Evolutionary conservation across 768 basidiomycete genomes (phyloP).

Genomic region (Boletus rex-veris): DNA sequence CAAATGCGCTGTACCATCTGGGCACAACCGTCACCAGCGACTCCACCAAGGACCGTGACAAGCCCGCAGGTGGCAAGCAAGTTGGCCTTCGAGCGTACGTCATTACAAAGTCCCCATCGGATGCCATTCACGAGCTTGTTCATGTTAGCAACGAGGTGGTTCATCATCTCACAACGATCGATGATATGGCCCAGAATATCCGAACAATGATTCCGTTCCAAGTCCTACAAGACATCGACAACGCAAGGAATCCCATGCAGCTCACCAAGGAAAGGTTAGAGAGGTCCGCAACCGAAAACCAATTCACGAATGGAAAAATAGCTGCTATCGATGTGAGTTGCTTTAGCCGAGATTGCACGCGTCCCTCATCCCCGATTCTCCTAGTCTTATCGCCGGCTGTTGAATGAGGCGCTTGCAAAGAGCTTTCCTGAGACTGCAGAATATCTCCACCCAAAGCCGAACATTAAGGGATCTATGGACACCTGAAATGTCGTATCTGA

Average conservation of each 20-base stretch:
- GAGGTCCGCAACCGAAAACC: slow-evolving; percentile 83
- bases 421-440: slow-evolving; percentile 59
- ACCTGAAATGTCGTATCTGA: background rate
- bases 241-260: slow-evolving; percentile 75
- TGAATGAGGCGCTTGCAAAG: slow-evolving; percentile 68
- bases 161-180: slow-evolving; percentile 59
- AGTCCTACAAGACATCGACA: slow-evolving; percentile 76
- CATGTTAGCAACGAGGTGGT: slow-evolving; percentile 68
- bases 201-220: slow-evolving; percentile 71
- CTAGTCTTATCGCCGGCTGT: slow-evolving; percentile 65
- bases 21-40: slow-evolving; percentile 83
- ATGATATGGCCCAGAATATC: slow-evolving; percentile 62
- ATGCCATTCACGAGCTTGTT: background rate
- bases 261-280: slow-evolving; percentile 78
- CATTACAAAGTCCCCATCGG: background rate
- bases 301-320: slow-evolving; percentile 89
- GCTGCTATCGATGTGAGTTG: slow-evolving; percentile 63
- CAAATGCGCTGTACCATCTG: slow-evolving; percentile 74
- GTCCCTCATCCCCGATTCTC: slow-evolving; percentile 1
- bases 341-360: background rate
- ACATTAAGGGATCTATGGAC: slow-evolving; percentile 7
- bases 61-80: slow-evolving; percentile 65
- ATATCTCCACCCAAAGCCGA: slow-evolving; percentile 18
- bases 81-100: slow-evolving; percentile 74
- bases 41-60: slow-evolving; percentile 75